Base-by-base conservation (phyloP, 495 filamentous ascomycete genomes). In the Neurospora tetrasperma region DNA sequence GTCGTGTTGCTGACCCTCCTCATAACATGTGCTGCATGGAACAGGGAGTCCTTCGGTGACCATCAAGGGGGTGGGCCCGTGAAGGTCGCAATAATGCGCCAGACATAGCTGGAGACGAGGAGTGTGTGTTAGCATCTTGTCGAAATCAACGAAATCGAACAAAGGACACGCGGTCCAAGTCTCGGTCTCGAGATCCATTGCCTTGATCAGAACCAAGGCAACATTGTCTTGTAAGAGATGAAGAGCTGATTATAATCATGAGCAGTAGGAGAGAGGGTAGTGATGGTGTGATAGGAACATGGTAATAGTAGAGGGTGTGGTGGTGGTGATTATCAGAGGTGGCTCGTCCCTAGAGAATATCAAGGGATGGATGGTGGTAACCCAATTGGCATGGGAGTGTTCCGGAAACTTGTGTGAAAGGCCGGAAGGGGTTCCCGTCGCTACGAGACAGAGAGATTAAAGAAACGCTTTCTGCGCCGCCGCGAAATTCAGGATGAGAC, bases 71-170 rank as follows among this genome's bases (percentile, higher is more conserved):
- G 94, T 97, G 14, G 94, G 94, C 74, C 94, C 94, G 86, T 98
- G 94, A 77, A 94, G 86, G 82, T 98, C 94, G 86, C 94, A 98
- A 82, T 97, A 98, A 84, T 98, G 94, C 78, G 94, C 94, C 76
- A 98, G 89, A 80, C 93, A 96, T 79, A 97, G 88, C 94, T 98
- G 83, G 73, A 86, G 72, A 69, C 78, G 75, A 41, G 76, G 75
- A 18, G 81, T 85, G 76, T 85, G 83, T 81, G 79, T 76, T 74
- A 69, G 77, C 73, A 42, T 72, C 42, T 41, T 41, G 43, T 72
- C 42, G 71, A 23, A 23, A 39, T 44, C 16, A 38, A 27, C 3
- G 38, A 43, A 48, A 20, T 70, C 43, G 6, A 27, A 44, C 27
- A 40, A 46, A 66, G 54, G 54, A 66, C 54, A 35, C 7, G 54